Percentiles rank a stretch among this genome's conserved stretches.
These are phyloP conservation scores for Boletus sp. DNA, from an alignment of 1,284 basidiomycete species.

Conservation along the genomic window DNA sequence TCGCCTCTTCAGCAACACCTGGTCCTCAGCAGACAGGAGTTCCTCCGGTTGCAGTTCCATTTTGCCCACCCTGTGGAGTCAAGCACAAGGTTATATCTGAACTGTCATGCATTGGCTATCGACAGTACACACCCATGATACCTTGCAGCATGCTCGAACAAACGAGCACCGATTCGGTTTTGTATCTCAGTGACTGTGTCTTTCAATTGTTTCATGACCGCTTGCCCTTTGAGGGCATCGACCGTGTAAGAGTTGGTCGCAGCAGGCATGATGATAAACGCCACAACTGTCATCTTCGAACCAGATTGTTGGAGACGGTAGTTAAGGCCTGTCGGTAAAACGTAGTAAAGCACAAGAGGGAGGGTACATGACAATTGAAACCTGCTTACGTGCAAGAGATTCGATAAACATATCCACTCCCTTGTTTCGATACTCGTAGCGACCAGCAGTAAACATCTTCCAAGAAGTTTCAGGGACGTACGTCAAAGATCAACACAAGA, in stretches of 20 bases:
- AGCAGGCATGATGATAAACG: constrained; percentile 99
- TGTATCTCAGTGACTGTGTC: constrained; percentile 96
- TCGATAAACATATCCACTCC: constrained; percentile 99
- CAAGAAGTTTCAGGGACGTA: constrained; percentile 9
- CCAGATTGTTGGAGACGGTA: constrained; percentile 80
- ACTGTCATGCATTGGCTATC: neutral
- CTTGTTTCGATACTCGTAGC: constrained; percentile 99
- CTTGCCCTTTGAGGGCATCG: constrained; percentile 97
- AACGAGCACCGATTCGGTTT: constrained; percentile 82
- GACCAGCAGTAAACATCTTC: constrained; percentile 95
- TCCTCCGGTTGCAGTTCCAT: constrained; percentile 71
- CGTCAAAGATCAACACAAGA: neutral
- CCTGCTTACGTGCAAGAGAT: constrained; percentile 73
- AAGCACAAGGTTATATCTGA: constrained; percentile 6
- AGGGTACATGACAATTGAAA: neutral
- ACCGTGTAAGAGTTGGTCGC: constrained; percentile 95
- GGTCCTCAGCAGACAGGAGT: constrained; percentile 88
- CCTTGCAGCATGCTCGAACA: constrained; percentile 92
- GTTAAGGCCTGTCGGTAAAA: constrained; percentile 61
- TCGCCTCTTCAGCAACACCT: constrained; percentile 92
- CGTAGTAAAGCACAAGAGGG: constrained; percentile 6
- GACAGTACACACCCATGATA: constrained; percentile 70
- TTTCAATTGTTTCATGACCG: constrained; percentile 92
- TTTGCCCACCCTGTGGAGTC: constrained; percentile 61
- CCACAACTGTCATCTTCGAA: constrained; percentile 84